These are phyloP conservation scores for Penstemon newberryi DNA, from an alignment of 257 asterid genomes.

Conservation along the genomic window DNA sequence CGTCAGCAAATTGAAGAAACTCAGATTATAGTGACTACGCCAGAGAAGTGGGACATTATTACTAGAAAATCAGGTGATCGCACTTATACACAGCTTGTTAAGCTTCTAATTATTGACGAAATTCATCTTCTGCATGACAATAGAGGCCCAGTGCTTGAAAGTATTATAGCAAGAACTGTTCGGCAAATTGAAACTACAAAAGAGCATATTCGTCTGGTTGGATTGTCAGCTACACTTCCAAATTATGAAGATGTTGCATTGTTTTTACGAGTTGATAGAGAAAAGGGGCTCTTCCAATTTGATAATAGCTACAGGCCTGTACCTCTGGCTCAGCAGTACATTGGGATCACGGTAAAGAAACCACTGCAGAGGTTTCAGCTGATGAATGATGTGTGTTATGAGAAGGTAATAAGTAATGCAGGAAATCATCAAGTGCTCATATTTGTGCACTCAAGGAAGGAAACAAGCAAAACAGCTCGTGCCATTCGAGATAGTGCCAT, in stretches of 20 bases:
- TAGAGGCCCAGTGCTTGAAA: slow-evolving; percentile 66
- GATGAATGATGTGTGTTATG: slow-evolving; percentile 65
- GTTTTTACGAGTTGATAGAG: slow-evolving; percentile 44
- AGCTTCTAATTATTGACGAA: slow-evolving; percentile 56
- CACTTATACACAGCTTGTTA: slow-evolving; percentile 60
- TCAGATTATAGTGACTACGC: slow-evolving; percentile 63
- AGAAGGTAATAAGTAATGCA: slow-evolving; percentile 53
- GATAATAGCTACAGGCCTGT: slow-evolving; percentile 65
- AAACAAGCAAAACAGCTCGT: slow-evolving; percentile 60
- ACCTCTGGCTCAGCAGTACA: slow-evolving; percentile 63
- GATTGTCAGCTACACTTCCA: slow-evolving; percentile 64
- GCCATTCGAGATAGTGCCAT: slow-evolving; percentile 61
- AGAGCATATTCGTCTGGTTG: slow-evolving; percentile 62
- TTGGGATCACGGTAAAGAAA: slow-evolving; percentile 59
- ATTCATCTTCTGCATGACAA: slow-evolving; percentile 66
- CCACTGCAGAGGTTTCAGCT: slow-evolving; percentile 64
- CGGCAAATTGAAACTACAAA: slow-evolving; percentile 59
- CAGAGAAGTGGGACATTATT: slow-evolving; percentile 69
- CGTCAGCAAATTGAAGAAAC: slow-evolving; percentile 67
- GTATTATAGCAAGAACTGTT: slow-evolving; percentile 65
- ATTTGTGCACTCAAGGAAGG: slow-evolving; percentile 66
- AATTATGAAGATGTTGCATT: slow-evolving; percentile 60
- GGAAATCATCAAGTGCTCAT: slow-evolving; percentile 69
- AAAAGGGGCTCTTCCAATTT: slow-evolving; percentile 60
- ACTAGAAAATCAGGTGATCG: slow-evolving; percentile 68